These are phyloP conservation scores for Sugiyamaella paludigena DNA, from an alignment of 1,139 yeast species.

Conservation along the genomic window DNA sequence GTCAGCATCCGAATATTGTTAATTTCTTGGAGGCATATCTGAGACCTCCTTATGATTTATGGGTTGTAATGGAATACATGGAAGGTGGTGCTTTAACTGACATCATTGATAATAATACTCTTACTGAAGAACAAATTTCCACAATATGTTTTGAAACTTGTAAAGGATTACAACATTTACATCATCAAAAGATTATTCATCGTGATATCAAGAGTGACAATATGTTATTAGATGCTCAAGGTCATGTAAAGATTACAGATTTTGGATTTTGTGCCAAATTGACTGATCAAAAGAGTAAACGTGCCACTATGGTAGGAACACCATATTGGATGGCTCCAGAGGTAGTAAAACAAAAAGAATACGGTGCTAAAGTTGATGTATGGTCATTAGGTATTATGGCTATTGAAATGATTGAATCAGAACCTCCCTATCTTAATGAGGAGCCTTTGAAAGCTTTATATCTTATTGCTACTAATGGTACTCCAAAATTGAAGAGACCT, in stretches of 20 bases:
- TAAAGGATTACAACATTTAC: conserved; percentile 87
- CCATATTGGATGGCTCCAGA: conserved; percentile 99
- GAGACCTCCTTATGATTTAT: conserved; percentile 53
- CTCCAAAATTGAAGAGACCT: conserved; percentile 90
- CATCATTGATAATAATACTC: conserved; percentile 70
- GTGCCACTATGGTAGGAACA: conserved; percentile 99
- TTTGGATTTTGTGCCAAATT: conserved; percentile 97
- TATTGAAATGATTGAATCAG: conserved; percentile 97
- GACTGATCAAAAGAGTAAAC: conserved; percentile 85
- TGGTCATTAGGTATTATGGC: conserved; percentile 99
- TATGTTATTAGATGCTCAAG: conserved; percentile 78
- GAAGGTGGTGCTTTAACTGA: conserved; percentile 89
- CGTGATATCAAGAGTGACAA: conserved; percentile 96
- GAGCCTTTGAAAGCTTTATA: conserved; percentile 88
- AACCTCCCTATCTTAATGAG: conserved; percentile 95
- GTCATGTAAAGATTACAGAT: conserved; percentile 93
- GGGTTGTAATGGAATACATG: conserved; percentile 97
- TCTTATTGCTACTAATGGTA: conserved; percentile 93
- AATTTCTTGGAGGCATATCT: conserved; percentile 85
- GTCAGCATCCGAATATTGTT: conserved; percentile 86
- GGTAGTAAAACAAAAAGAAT: conserved; percentile 93
- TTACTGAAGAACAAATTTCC: conserved; percentile 91
- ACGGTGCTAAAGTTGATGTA: conserved; percentile 94
- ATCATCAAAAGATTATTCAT: conserved; percentile 87
- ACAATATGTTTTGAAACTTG: conserved; percentile 88